Evolutionary conservation across 23 red algal genomes (phyloP).

Genomic region (Cyanidioschyzon merolae): DNA sequence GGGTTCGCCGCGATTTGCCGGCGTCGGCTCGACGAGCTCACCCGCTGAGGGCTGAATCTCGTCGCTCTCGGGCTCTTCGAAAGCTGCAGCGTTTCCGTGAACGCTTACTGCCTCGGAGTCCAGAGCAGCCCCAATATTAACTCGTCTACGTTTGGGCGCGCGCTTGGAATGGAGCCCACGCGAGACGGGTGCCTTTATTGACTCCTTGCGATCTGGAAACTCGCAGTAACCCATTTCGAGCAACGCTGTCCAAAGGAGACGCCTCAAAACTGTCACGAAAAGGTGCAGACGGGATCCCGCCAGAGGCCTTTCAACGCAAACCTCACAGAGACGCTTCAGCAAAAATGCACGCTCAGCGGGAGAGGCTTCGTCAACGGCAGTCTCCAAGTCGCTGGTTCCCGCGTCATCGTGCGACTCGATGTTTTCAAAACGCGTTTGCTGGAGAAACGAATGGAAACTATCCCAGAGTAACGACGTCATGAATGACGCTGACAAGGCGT

Average conservation of each 20-base stretch:
- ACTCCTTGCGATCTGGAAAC: too few species aligned
- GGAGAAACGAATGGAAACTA: neutral
- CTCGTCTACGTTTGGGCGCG: too few species aligned
- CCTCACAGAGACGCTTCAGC: neutral
- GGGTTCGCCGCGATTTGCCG: neutral
- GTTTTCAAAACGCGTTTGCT: neutral
- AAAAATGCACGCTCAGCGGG: neutral
- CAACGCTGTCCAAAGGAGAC: neutral
- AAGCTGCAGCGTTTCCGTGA: too few species aligned
- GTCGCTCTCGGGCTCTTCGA: too few species aligned
- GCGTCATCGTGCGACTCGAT: neutral
- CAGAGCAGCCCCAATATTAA: too few species aligned
- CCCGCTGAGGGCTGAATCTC: neutral
- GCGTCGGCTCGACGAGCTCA: too few species aligned
- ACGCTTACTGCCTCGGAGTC: too few species aligned
- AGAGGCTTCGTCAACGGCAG: neutral
- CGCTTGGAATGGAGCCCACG: too few species aligned
- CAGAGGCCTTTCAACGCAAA: neutral
- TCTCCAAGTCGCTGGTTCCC: neutral
- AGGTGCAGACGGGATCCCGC: neutral
- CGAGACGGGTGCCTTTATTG: too few species aligned
- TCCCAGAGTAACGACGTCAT: neutral
- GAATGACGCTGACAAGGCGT: too few species aligned
- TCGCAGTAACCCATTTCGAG: neutral
- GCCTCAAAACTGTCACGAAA: neutral